These are phyloP conservation scores for Nicotiana undulata DNA, from an alignment of 257 asterid species.

Conservation along the genomic window DNA sequence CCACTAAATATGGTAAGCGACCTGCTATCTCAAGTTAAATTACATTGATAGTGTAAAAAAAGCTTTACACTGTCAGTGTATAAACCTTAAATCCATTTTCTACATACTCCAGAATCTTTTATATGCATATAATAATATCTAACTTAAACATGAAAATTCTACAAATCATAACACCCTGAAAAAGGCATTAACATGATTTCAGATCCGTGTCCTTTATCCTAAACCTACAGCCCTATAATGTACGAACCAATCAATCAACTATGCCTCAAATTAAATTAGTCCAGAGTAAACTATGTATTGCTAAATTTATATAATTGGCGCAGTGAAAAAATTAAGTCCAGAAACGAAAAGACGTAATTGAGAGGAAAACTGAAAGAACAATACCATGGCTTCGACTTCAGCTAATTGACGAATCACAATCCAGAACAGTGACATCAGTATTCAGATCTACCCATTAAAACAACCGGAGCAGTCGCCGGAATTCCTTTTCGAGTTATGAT, in stretches of 20 bases:
- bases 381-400: conserved; percentile 38
- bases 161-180: background rate
- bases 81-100: background rate
- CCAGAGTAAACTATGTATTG: background rate
- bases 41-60: too few relatives aligned
- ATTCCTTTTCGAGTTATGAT: background rate
- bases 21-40: too few relatives aligned
- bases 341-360: background rate
- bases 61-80: too few relatives aligned
- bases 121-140: background rate
- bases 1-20: too few relatives aligned
- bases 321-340: background rate
- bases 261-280: background rate
- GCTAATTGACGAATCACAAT: conserved; percentile 28
- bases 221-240: background rate
- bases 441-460: background rate
- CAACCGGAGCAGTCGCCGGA: background rate
- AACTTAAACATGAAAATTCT: background rate
- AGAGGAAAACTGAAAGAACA: background rate
- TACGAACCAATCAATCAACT: background rate
- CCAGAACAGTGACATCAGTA: conserved; percentile 28
- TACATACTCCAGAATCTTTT: background rate
- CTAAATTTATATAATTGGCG: too few relatives aligned
- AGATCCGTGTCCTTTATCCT: background rate
- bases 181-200: background rate